Evolutionary conservation across 345 rosid genomes (phyloP), one percentile per base, ranked within the genome.

Genomic region (Rhodamnia rubescens): DNA sequence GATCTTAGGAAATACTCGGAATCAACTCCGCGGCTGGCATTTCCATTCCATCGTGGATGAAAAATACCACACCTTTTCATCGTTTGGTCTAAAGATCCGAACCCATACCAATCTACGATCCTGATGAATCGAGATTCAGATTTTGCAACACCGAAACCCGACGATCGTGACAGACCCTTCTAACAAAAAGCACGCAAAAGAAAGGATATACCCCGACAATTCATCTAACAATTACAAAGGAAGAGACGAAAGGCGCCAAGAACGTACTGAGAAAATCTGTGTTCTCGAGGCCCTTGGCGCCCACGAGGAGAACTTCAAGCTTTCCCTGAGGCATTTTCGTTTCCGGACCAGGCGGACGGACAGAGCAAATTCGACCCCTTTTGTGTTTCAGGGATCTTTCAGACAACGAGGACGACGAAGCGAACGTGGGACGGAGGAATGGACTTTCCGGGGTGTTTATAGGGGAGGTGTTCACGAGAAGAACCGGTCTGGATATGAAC

Each of bases 231-330:
- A 49, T 27, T 6, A 81, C 5, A 21, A 36, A 27, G 11, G 42
- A 74, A 47, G 18, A 27, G 12, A 27, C 27, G 20, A 44, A 18
- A 64, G 16, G 36, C 9, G 74, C 21, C 50, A 27, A 51, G 55
- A 88, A 56, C 91, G 85, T 89, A 94, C 96, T 50, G 83, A 94
- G 87, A 53, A 92, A 88, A 89, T 94, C 96, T 12, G 90, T 27
- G 87, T 87, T 83, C 74, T 90, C 88, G 24, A 92, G 91, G 51
- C 88, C 91, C 90, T 89, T 92, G 58, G 91, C 92, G 32, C 87
- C 83, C 49, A 90, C 89, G 42, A 92, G 92, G 84, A 92, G 91
- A 29, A 92, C 93, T 89, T 92, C 90, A 24, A 92, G 87, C 83
- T 82, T 86, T 56, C 92, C 93, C n/a, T 64, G 82, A 51, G 90